Conservation (phyloP, 768 basidiomycete genomes). For the Erythrobasidium yunnanense region DNA sequence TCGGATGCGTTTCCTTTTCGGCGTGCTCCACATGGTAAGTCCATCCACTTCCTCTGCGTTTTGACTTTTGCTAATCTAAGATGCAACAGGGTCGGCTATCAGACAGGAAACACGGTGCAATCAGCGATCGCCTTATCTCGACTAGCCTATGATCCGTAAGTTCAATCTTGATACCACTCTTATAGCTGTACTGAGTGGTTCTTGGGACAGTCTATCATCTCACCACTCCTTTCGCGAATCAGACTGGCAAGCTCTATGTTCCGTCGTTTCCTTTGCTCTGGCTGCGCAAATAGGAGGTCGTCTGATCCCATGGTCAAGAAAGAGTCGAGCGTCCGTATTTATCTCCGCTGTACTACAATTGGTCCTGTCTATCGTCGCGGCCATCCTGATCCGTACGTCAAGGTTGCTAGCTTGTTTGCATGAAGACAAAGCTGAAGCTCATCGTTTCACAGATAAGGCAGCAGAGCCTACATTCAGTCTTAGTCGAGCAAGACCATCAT, state of each 20-base stretch:
- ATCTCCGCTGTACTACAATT: constrained; percentile 1
- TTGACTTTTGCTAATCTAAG: not conserved
- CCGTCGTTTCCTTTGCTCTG: constrained; percentile 5
- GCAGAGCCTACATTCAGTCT: constrained; percentile 16
- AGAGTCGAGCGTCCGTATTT: constrained; percentile 9
- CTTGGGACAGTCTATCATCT: not conserved
- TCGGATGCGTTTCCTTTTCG: constrained; percentile 12
- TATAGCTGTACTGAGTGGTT: too few relatives aligned
- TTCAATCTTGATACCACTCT: too few relatives aligned
- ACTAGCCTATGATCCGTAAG: not conserved
- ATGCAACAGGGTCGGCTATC: constrained; percentile 15
- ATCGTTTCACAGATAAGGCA: constrained; percentile 6
- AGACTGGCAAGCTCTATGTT: constrained; percentile 18
- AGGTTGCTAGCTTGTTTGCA: not conserved
- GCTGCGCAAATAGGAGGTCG: constrained; percentile 13
- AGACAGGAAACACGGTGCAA: constrained; percentile 22
- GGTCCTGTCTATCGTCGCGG: constrained; percentile 10
- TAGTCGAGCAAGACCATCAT: constrained; percentile 5
- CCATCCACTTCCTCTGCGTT: not conserved
- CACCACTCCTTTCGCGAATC: not conserved
- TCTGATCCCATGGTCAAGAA: not conserved
- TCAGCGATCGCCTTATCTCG: constrained; percentile 6
- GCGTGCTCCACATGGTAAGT: constrained; percentile 11
- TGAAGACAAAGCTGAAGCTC: not conserved
- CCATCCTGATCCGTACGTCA: constrained; percentile 2